phyloP scores from a whole-genome alignment of 177 flowering plant species.

The Telopea speciosissima region DNA sequence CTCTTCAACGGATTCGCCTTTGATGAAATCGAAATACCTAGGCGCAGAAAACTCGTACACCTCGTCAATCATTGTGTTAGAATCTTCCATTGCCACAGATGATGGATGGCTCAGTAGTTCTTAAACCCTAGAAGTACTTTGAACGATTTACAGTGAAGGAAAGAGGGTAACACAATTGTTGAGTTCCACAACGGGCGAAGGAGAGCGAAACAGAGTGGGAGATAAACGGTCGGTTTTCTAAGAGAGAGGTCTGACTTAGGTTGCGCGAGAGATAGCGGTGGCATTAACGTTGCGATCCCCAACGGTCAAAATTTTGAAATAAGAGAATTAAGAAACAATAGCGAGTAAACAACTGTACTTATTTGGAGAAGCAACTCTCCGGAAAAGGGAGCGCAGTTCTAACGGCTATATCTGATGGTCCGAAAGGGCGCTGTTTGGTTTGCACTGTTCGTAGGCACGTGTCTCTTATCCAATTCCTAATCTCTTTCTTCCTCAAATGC shows the following conservation, averaged over 20 bases:
- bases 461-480: neutral
- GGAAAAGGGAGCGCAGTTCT: neutral
- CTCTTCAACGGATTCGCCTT: conserved; percentile 50
- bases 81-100: conserved; percentile 24
- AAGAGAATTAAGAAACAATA: too few species aligned
- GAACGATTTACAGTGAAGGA: neutral
- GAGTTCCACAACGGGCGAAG: neutral
- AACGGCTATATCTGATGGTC: conserved; percentile 6
- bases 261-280: neutral
- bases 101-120: neutral
- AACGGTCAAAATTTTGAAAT: conserved; percentile 7
- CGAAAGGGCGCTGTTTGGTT: neutral
- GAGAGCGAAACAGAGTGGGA: neutral
- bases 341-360: neutral
- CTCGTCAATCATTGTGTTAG: conserved; percentile 35
- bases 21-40: conserved; percentile 44
- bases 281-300: conserved; percentile 3
- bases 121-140: neutral
- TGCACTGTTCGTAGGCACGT: neutral
- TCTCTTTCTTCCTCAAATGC: too few species aligned
- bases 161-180: too few species aligned
- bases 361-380: neutral
- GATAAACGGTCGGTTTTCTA: neutral
- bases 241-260: neutral
- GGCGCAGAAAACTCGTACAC: conserved; percentile 67